These are phyloP conservation scores for Lipomyces sp. DNA, from an alignment of 805 yeast species.

Conservation along the genomic window DNA sequence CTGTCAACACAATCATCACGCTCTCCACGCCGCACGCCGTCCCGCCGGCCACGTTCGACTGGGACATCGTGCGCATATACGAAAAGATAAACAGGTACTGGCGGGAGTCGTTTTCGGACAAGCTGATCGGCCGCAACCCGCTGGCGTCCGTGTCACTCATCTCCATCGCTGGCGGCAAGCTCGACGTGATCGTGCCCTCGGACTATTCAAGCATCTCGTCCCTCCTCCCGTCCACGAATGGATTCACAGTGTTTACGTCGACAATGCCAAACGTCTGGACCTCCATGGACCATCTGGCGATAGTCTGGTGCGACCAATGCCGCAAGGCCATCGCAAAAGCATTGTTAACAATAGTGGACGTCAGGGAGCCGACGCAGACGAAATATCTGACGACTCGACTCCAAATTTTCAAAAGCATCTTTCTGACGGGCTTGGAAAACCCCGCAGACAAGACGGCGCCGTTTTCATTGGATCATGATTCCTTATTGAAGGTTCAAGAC, in stretches of 20 bases:
- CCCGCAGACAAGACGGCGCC: conserved; percentile 8
- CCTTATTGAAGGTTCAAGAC: conserved; percentile 24
- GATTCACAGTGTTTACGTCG: conserved; percentile 77
- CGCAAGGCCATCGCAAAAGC: conserved; percentile 59
- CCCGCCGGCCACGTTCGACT: conserved; percentile 90
- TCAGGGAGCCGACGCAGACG: conserved; percentile 45
- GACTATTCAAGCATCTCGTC: conserved; percentile 78
- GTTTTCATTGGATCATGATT: conserved; percentile 28
- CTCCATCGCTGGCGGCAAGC: conserved; percentile 85
- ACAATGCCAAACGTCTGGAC: conserved; percentile 93
- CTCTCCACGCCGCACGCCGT: conserved; percentile 89
- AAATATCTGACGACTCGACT: conserved; percentile 55
- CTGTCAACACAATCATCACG: conserved; percentile 81
- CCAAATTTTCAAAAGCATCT: conserved; percentile 47
- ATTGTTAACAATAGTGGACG: conserved; percentile 59
- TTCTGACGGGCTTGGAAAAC: conserved; percentile 38
- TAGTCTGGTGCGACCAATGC: conserved; percentile 93
- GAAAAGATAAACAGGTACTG: conserved; percentile 74
- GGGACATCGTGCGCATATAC: conserved; percentile 74
- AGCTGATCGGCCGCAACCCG: conserved; percentile 45
- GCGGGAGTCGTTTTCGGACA: conserved; percentile 54
- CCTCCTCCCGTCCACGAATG: conserved; percentile 67
- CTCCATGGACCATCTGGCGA: conserved; percentile 88
- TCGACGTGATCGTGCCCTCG: conserved; percentile 79
- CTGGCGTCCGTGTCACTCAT: conserved; percentile 61